These are phyloP conservation scores for Phytophthora agathidicida DNA, from an alignment of 352 stramenopile species.

Conservation along the genomic window DNA sequence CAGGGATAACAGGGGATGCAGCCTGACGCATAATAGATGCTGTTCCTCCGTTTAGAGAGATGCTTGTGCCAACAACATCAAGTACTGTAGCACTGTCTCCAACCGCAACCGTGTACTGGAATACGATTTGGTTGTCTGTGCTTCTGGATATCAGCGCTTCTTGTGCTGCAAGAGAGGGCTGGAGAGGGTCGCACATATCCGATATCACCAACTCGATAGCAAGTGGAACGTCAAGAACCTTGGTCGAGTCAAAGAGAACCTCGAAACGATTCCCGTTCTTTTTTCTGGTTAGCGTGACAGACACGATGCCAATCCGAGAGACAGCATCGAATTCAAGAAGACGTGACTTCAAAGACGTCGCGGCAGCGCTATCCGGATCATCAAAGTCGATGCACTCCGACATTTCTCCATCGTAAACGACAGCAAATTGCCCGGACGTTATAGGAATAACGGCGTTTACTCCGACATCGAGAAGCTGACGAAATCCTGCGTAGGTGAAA, in stretches of 20 bases:
- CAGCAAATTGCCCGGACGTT: conserved; percentile 65
- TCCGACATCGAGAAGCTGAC: conserved; percentile 73
- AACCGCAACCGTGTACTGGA: conserved; percentile 59
- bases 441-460: conserved; percentile 56
- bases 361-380: conserved; percentile 43
- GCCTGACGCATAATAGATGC: conserved; percentile 43
- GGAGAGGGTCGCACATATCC: conserved; percentile 61
- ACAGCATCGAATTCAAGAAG: conserved; percentile 53
- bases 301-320: conserved; percentile 54
- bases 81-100: conserved; percentile 39
- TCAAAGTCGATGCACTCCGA: conserved; percentile 63
- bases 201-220: conserved; percentile 44
- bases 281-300: conserved; percentile 41
- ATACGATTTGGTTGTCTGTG: conserved; percentile 50
- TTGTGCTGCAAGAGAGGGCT: conserved; percentile 40
- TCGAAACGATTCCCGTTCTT: conserved; percentile 71
- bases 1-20: conserved; percentile 35
- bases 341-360: conserved; percentile 50
- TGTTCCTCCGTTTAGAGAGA: conserved; percentile 30
- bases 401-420: conserved; percentile 45
- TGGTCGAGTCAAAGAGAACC: conserved; percentile 57
- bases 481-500: conserved; percentile 59
- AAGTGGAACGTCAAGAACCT: conserved; percentile 47
- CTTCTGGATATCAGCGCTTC: conserved; percentile 45
- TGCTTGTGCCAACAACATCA: conserved; percentile 26